Base-by-base conservation (phyloP, 139 green algal genomes). In the Tetradesmus obliquus region DNA sequence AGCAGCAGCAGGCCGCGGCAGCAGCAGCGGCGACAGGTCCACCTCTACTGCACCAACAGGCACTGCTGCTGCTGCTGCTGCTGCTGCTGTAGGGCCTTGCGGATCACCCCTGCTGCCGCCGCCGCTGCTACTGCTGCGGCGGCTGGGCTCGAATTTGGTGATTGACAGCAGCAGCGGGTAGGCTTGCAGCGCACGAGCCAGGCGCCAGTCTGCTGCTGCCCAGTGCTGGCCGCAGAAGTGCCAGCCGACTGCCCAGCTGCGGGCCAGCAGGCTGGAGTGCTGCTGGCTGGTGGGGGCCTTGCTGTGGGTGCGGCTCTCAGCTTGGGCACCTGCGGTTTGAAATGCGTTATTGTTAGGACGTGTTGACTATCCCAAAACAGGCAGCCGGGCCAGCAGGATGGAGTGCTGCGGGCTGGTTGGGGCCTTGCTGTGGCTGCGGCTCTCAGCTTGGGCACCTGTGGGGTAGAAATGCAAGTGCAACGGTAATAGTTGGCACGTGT, bases 151-250 rank as follows among this genome's bases (percentile, higher is more conserved):
- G 2, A 79, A 81, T 54, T 82, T 82, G 58, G 19, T 62, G 3
- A 87, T 62, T 12, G 81, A 32, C 12, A 93, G 55, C 17, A 66
- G 0, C 82, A 93, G 79, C 7, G 91, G 91, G 62, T 92, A 89
- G 3, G 13, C 32, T 6, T 85, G 24, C 74, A 94, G 87, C 1
- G 90, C 87, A 3, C 51, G 53, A 3, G 60, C 81, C 6, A 94
- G 83, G 13, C 69, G 53, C 22, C 55, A 76, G 54, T 85, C 90
- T 53, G 92, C 92, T 19, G 13, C 19, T 15, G 92, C 93, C 93
- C 93, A 95, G 55, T 93, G 87, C 51, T 91, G 58, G 22, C 91
- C 76, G 55, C 91, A 94, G 89, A 92, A 87, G n/a, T 92, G 71
- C 83, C 93, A 89, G 19, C 88, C 51, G 24, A 92, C 93, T 8